A percentile compares a stretch with the other conserved stretches of the same genome.
These are phyloP conservation scores for Nakazawaea pomicola DNA, from an alignment of 805 yeast species.

Conservation along the genomic window DNA sequence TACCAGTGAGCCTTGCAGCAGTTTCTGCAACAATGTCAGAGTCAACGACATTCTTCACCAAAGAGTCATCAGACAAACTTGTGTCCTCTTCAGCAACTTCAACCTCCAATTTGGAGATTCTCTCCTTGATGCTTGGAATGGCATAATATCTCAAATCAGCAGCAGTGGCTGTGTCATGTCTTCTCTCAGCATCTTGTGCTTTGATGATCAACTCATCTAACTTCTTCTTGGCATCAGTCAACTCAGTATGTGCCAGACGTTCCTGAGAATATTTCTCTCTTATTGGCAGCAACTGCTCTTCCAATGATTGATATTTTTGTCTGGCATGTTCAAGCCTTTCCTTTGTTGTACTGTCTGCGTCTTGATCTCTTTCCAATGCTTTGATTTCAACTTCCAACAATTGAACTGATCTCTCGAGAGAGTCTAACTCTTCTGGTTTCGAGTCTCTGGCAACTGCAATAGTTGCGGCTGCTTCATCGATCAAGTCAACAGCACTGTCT, in stretches of 20 bases:
- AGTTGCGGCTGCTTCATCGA: slow-evolving; percentile 94
- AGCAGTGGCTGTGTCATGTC: slow-evolving; percentile 89
- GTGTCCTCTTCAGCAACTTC: slow-evolving; percentile 74
- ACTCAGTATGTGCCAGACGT: slow-evolving; percentile 85
- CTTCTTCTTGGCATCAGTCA: slow-evolving; percentile 83
- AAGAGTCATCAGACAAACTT: slow-evolving; percentile 38
- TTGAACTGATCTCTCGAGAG: slow-evolving; percentile 87
- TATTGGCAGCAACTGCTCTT: slow-evolving; percentile 80
- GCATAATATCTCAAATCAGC: slow-evolving; percentile 97
- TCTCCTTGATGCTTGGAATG: slow-evolving; percentile 82
- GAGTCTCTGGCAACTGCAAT: slow-evolving; percentile 99
- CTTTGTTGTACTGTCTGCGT: slow-evolving; percentile 74
- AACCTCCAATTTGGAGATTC: slow-evolving; percentile 70
- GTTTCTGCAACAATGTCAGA: slow-evolving; percentile 91
- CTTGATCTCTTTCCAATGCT: slow-evolving; percentile 94
- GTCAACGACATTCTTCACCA: slow-evolving; percentile 88
- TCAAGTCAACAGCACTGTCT: slow-evolving; percentile 93
- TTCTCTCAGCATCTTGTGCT: slow-evolving; percentile 95
- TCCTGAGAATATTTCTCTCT: slow-evolving; percentile 83
- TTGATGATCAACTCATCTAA: slow-evolving; percentile 89
- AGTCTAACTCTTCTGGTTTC: slow-evolving; percentile 94
- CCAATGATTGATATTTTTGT: slow-evolving; percentile 74
- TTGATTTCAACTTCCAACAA: slow-evolving; percentile 92
- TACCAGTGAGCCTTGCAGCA: slow-evolving; percentile 94
- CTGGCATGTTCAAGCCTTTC: slow-evolving; percentile 80